Base-by-base conservation (phyloP, 208 protist species). In the Zelonia costaricensis region DNA sequence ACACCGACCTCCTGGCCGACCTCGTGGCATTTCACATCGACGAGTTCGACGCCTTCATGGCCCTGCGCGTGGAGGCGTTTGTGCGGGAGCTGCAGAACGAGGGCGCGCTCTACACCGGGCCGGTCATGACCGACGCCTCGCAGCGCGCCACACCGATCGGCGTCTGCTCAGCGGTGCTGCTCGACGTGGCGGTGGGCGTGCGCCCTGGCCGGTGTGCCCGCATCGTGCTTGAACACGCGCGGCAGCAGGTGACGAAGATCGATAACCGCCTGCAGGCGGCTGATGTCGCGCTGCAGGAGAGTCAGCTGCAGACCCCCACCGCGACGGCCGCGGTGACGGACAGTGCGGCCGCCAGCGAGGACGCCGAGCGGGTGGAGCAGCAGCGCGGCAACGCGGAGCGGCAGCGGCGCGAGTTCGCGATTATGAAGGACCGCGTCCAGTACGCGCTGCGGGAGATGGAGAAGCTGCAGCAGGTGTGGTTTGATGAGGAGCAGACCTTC, bases 111-210 rank as follows among this genome's bases (percentile, higher is more conserved):
- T 89, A 81, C 63, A 80, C 70, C n/a, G 56, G 39, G 0, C 66
- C 74, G 15, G 85, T 88, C 13, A 83, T 86, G 66, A 71, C 73
- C 18, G 80, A 86, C 22, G 59, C 74, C 45, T 69, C 67, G 10
- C 70, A 86, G 66, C 57, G 58, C 8, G 62, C 82, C 1, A 64
- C 38, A 20, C 59, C 78, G 13, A 59, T 85, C 36, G 87, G 87
- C 7, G 59, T 89, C 30, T 62, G 77, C 31, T 93, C 87, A 1
- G 63, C 80, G 2, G 62, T 87, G 49, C 58, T 94, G 39, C 63
- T 93, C 22, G 91, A 93, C 52, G 80, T 96, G 9, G 80, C 76
- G 10, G 75, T 96, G 7, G 91, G 91, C 39, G 84, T 96, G 18
- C 78, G 85, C 4, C 87, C 91, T 8, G 77, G 68, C 23, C 70